These are phyloP conservation scores for Aspergillus steynii DNA, from an alignment of 495 filamentous ascomycete species.

Conservation along the genomic window DNA sequence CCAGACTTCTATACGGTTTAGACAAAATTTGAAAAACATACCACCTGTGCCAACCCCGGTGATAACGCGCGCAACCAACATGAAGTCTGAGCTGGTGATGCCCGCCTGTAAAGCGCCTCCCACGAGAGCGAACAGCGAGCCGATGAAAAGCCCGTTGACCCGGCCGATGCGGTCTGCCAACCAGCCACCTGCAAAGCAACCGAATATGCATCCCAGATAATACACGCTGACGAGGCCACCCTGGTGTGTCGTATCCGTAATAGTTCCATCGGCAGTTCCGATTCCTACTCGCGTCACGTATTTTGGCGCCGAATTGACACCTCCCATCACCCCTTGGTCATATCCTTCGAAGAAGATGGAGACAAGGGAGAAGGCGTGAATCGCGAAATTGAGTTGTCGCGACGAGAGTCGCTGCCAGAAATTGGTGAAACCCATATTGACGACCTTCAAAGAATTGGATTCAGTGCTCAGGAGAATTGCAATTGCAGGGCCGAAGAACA, in stretches of 20 bases:
- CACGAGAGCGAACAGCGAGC: conserved; percentile 52
- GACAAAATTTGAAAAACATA: conserved; percentile 14
- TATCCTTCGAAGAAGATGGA: conserved; percentile 59
- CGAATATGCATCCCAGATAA: conserved; percentile 56
- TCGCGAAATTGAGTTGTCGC: conserved; percentile 41
- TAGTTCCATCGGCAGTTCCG: conserved; percentile 35
- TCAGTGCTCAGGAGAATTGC: neutral
- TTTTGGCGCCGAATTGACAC: conserved; percentile 43
- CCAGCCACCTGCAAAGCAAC: conserved; percentile 53
- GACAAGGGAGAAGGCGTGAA: conserved; percentile 48
- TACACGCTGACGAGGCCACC: conserved; percentile 56
- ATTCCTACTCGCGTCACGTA: conserved; percentile 42
- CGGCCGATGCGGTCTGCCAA: conserved; percentile 55
- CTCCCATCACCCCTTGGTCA: conserved; percentile 56
- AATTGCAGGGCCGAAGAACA: neutral
- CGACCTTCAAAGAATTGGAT: neutral
- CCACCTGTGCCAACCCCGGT: conserved; percentile 57
- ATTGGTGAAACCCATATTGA: conserved; percentile 40
- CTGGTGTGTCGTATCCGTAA: conserved; percentile 39
- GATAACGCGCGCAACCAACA: conserved; percentile 55
- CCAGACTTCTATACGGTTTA: neutral
- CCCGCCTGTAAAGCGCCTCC: conserved; percentile 55
- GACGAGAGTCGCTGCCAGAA: conserved; percentile 45
- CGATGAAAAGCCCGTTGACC: conserved; percentile 55
- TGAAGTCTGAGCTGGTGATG: conserved; percentile 51